Base-by-base conservation (phyloP, 495 filamentous ascomycete genomes). In the Lentithecium fluviatile region DNA sequence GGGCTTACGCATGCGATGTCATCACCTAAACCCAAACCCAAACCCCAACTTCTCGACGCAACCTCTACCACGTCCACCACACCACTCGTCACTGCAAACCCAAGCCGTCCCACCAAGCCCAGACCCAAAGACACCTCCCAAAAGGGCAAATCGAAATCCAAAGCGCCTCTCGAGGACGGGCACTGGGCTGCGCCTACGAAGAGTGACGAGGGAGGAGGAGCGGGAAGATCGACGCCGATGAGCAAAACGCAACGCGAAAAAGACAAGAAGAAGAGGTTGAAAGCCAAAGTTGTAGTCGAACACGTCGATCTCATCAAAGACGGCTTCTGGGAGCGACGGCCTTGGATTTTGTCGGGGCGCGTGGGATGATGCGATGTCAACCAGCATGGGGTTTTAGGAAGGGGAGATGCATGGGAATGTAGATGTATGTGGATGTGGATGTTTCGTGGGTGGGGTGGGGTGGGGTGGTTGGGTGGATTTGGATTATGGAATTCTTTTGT, bases 251-350 rank as follows among this genome's bases (percentile, higher is more conserved):
- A 65, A 73, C 79, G 48, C 38, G 90, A 95, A 40, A 93, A 88
- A 55, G 82, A 91, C 58, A 84, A 76, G 67, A 96, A 95, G 72
- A 84, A 76, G 67, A 97, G 94, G 72, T 74, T 81, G 58, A 78
- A 85, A 26, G 78, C 80, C 23, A 95, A 91, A 69, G 90, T 98
- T 37, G 82, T 87, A 15, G 76, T 93, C 40, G 85, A 93, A 56
- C 91, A 97, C 75, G 75, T 90, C 53, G 94, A 98, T 74, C 88
- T 98, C 69, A 97, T 97, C 70, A 88, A 86, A 59, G 88, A 97
- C 75, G 87, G 88, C 6, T 97, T 98, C 73, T 98, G 93, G 94
- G 81, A 88, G 59, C 78, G 79, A 65, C 78, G 88, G 67, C 90
- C 91, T 7, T 96, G 92, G 89, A 82, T 98, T 57, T 72, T 97